phyloP scores from a whole-genome alignment of 495 filamentous ascomycete species.

The Apiosordaria backusii region DNA sequence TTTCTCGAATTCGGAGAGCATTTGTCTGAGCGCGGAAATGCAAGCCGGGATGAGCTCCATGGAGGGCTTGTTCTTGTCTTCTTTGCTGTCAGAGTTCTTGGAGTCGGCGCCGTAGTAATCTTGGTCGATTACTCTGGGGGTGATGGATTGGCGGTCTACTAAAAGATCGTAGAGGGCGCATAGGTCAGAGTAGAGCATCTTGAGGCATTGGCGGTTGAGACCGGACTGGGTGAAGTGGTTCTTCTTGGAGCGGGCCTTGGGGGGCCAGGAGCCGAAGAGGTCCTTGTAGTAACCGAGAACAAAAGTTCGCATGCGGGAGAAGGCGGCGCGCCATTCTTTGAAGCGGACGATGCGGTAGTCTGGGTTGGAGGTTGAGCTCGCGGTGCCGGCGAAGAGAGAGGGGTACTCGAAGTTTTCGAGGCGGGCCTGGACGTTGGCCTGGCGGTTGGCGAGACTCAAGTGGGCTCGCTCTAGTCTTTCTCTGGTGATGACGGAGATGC shows the following conservation, averaged over 20 bases:
- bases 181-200: slow-evolving; percentile 80
- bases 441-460: slow-evolving; percentile 69
- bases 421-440: slow-evolving; percentile 61
- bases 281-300: slow-evolving; percentile 74
- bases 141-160: slow-evolving; percentile 67
- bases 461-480: slow-evolving; percentile 77
- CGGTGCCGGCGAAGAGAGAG: slow-evolving; percentile 81
- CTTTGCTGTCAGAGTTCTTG: slow-evolving; percentile 1
- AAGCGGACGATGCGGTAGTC: slow-evolving; percentile 78
- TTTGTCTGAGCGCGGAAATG: slow-evolving; percentile 58
- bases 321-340: slow-evolving; percentile 74
- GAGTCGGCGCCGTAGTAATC: slow-evolving; percentile 30
- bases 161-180: slow-evolving; percentile 83
- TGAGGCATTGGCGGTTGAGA: slow-evolving; percentile 77
- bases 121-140: slow-evolving; percentile 55
- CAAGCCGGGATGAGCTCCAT: slow-evolving; percentile 40
- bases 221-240: slow-evolving; percentile 82
- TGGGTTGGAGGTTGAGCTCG: slow-evolving; percentile 66
- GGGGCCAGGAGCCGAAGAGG: slow-evolving; percentile 89
- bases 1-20: slow-evolving; percentile 83
- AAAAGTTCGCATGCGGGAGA: slow-evolving; percentile 69
- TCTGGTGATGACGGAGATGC: slow-evolving; percentile 67
- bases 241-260: slow-evolving; percentile 87
- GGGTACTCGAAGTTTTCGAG: slow-evolving; percentile 86
- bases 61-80: slow-evolving; percentile 4